Evolutionary conservation across 805 yeast species (phyloP).

Genomic region (Starmera pachycereana): DNA sequence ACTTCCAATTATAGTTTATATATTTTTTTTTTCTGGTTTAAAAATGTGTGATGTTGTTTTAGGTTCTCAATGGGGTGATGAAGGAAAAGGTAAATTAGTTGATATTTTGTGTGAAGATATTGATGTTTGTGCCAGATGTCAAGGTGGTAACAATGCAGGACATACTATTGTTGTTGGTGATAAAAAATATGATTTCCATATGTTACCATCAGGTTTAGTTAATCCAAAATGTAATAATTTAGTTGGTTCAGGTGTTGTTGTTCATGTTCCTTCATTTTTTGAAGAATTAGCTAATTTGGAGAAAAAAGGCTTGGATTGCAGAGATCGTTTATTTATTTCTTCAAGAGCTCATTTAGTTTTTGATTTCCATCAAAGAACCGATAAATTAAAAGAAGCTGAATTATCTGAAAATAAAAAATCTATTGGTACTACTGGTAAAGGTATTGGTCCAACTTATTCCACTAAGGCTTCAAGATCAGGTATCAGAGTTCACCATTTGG

Average conservation of each 20-base stretch:
- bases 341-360: conserved; percentile 95
- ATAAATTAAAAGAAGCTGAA: conserved; percentile 90
- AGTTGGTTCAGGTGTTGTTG: conserved; percentile 93
- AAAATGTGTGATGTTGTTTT: conserved; percentile 62
- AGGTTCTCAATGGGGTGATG: conserved; percentile 99
- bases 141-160: conserved; percentile 99
- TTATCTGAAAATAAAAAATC: conserved; percentile 57
- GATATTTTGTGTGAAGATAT: conserved; percentile 90
- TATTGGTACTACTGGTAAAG: conserved; percentile 98
- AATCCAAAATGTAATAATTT: conserved; percentile 85
- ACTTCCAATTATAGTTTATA: neutral
- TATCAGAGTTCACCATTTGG: conserved; percentile 91
- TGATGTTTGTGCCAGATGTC: conserved; percentile 96
- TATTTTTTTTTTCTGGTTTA: neutral
- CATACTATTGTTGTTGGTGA: conserved; percentile 93
- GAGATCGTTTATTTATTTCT: conserved; percentile 72
- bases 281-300: conserved; percentile 75
- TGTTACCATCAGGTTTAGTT: conserved; percentile 97
- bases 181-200: conserved; percentile 92
- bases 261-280: conserved; percentile 90
- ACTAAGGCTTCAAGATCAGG: conserved; percentile 97
- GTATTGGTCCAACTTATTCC: conserved; percentile 97
- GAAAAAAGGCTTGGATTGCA: conserved; percentile 58
- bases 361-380: conserved; percentile 96
- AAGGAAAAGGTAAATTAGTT: conserved; percentile 97